Evolutionary conservation across 106 monocot genomes (phyloP), one percentile per base, ranked within the genome.

Genomic region (Dendrobium chrysotoxum): DNA sequence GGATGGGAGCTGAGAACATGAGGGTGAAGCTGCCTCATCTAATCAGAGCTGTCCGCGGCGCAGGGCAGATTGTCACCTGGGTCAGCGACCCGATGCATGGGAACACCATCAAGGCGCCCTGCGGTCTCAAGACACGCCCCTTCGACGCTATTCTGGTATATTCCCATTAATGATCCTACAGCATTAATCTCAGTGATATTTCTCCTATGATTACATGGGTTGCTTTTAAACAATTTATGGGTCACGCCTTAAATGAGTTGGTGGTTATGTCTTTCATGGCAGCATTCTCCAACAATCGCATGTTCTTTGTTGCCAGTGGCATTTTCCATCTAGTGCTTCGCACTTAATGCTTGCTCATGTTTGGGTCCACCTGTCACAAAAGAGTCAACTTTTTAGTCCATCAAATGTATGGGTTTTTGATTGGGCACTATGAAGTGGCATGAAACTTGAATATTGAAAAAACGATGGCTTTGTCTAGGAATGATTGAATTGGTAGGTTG

Each of bases 1-100:
- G 95, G 77, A 95, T 95, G 95, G 95, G 95, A 21, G 92, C 95
- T 3, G 95, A 88, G 78, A 92, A 95, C 84, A 95, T 92, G 95
- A 85, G 90, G 78, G 90, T 95, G 73, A 95, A 95, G 80, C 83
- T 95, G 28, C 95, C 92, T 16, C 92, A 95, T 67, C 80, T 95
- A 30, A 95, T 95, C 85, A 86, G 95, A 74, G 95, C 95, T 12
- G 92, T 95, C 38, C 88, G 95, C 1, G 26, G 83, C 20, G 86
- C 88, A 40, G 91, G 91, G 15, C 91, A 88, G 84, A 91, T 88
- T 64, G 91, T 88, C 25, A 88, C 88, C n/a, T 91, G 91, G 91
- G 86, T 91, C 58, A 85, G 86, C 20, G 95, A 95, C 41, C 95
- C 95, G 4, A 95, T 95, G 95, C 95, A 95, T 28, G 95, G 95